Evolutionary conservation across 495 filamentous ascomycete species (phyloP), one percentile per base, ranked within the genome.

Genomic region (Pseudomonodictys pantanalensis): DNA sequence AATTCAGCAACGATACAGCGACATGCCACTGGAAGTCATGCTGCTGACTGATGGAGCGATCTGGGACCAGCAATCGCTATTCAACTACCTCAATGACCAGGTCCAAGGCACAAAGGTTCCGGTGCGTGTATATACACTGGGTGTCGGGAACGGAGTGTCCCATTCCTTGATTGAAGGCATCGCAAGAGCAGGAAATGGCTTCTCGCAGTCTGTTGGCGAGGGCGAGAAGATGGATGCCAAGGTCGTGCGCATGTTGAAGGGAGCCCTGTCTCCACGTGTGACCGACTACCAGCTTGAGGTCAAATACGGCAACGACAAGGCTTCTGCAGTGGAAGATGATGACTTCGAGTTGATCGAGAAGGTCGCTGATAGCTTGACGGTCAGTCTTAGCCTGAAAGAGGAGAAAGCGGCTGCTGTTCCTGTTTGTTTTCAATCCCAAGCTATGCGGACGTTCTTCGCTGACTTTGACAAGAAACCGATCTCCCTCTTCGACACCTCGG

Each of bases 41-140:
- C 59, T 90, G 22, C 69, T 89, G 29, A 90, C 87, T 0, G 87
- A 90, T 67, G 87, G 87, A n/a, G 74, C 88, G 64, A 82, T 87
- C 23, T 88, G 80, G 78, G 22, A 79, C 5, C 81, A 85, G 55
- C 52, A 79, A 0, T 4, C n/a, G 0, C 58, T 90, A 1, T 86
- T 88, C 62, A 10, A 51, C 9, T 80, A 83, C 64, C 64, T 87
- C 28, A 79, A 80, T 58, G 44, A 73, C n/a, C 56, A 80, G 48
- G 71, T 86, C 6, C 56, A 64, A 6, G 58, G 75, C 33, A 73
- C 68, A 35, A 72, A 81, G n/a, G 76, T 76, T 4, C 72, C 73
- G 7, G 76, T 84, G 18, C 78, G 87, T 0, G 78, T 89, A 38
- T 89, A 89, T 55, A 77, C 83, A 3, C 72, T 90, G 3, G 87